Conservation (phyloP, 495 filamentous ascomycete genomes). For the Trichodelitschia bisporula region DNA sequence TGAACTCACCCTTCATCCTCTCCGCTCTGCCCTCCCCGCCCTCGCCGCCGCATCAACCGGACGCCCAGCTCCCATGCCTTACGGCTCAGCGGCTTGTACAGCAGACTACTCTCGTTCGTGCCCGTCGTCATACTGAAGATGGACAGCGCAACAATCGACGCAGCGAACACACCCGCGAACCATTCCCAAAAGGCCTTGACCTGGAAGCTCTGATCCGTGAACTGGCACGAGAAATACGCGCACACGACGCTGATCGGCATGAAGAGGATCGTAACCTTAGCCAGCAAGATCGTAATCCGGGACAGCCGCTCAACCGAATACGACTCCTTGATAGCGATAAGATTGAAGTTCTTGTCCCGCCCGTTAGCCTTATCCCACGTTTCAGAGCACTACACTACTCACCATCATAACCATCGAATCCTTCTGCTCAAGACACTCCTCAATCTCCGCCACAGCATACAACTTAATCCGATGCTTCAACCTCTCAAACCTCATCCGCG, state of each 20-base stretch:
- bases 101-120: slow-evolving; percentile 18
- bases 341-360: slow-evolving; percentile 53
- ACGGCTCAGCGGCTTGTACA: slow-evolving; percentile 5
- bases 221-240: slow-evolving; percentile 56
- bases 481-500: slow-evolving; percentile 50
- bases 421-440: slow-evolving; percentile 57
- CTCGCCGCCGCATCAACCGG: no score
- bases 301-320: slow-evolving; percentile 56
- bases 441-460: slow-evolving; percentile 58
- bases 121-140: slow-evolving; percentile 28
- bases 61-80: not conserved
- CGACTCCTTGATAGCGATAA: slow-evolving; percentile 66
- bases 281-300: slow-evolving; percentile 55
- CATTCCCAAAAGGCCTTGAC: slow-evolving; percentile 43
- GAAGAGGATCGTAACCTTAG: slow-evolving; percentile 66
- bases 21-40: no score
- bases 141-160: slow-evolving; percentile 34
- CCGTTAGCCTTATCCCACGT: not conserved
- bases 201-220: slow-evolving; percentile 35
- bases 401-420: slow-evolving; percentile 50
- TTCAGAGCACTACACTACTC: slow-evolving; percentile 3
- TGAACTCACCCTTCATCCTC: no score
- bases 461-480: slow-evolving; percentile 51
- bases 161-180: slow-evolving; percentile 40
- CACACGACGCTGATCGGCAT: slow-evolving; percentile 66